Percentiles rank a stretch among this genome's conserved stretches.
Evolutionary conservation across 106 monocot genomes (phyloP).

Genomic region (Allium fistulosum): DNA sequence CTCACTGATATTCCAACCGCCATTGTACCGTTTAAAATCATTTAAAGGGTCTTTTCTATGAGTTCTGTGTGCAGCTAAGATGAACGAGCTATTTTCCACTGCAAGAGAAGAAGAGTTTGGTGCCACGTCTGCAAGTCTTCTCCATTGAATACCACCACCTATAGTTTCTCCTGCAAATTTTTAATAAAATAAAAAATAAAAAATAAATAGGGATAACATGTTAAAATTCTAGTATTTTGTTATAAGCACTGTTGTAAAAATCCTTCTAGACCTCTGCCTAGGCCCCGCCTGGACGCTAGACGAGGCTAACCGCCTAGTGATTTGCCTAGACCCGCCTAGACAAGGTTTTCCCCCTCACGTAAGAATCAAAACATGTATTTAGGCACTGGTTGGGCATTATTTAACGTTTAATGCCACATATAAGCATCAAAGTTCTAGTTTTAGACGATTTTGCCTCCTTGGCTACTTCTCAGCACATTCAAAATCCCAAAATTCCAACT

Average conservation of each 20-base stretch:
- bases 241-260: neutral
- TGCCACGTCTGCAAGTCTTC: neutral
- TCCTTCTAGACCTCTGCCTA: neutral
- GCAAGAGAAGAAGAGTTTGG: neutral
- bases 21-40: conserved; percentile 45
- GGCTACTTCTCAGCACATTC: too few relatives aligned
- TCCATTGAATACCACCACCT: conserved; percentile 1
- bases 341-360: neutral
- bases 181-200: neutral
- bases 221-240: neutral
- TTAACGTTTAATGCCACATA: too few relatives aligned
- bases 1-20: conserved; percentile 94
- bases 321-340: too few relatives aligned
- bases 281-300: neutral
- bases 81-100: conserved; percentile 6
- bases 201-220: neutral
- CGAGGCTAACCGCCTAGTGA: too few relatives aligned
- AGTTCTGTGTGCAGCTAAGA: conserved; percentile 3
- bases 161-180: neutral
- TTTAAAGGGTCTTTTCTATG: conserved; percentile 59
- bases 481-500: too few relatives aligned
- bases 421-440: too few relatives aligned
- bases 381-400: too few relatives aligned
- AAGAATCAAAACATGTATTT: neutral
- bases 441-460: too few relatives aligned